A percentile compares a stretch with the other conserved stretches of the same genome.
These are phyloP conservation scores for Pichia sp. DNA, from an alignment of 1,139 yeast genomes.

Conservation along the genomic window DNA sequence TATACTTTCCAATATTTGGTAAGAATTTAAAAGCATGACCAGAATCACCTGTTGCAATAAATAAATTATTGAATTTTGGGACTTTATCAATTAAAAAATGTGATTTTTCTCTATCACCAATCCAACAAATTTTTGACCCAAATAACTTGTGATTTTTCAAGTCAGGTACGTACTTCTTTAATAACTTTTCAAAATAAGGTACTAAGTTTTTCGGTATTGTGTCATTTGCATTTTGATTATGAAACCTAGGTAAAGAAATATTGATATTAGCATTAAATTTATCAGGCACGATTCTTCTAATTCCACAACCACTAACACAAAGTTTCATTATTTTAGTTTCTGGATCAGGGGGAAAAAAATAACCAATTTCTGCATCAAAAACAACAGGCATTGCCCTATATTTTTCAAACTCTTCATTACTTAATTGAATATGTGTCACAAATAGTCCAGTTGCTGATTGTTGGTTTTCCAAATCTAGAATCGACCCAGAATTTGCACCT, in stretches of 20 bases:
- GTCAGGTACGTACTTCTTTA: conserved; percentile 34
- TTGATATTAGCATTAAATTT: conserved; percentile 12
- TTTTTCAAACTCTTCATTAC: conserved; percentile 26
- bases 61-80: conserved; percentile 31
- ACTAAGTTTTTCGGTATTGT: conserved; percentile 19
- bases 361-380: conserved; percentile 40
- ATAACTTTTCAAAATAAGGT: conserved; percentile 16
- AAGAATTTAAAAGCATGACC: conserved; percentile 40
- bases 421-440: conserved; percentile 33
- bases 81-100: conserved; percentile 39
- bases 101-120: conserved; percentile 39
- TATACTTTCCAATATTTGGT: conserved; percentile 39
- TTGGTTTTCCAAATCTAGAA: conserved; percentile 32
- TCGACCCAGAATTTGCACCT: conserved; percentile 34
- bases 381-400: conserved; percentile 33
- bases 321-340: conserved; percentile 34
- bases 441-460: conserved; percentile 35
- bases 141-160: conserved; percentile 32
- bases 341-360: conserved; percentile 43
- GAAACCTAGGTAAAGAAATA: conserved; percentile 35
- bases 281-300: conserved; percentile 12
- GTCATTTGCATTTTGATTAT: conserved; percentile 29
- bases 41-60: conserved; percentile 34
- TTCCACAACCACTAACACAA: conserved; percentile 31
- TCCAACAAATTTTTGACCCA: conserved; percentile 41